Evolutionary conservation across 2,329 filamentous ascomycete genomes (phyloP), one percentile per base, ranked within the genome.

Genomic region (Venturia nashicola): DNA sequence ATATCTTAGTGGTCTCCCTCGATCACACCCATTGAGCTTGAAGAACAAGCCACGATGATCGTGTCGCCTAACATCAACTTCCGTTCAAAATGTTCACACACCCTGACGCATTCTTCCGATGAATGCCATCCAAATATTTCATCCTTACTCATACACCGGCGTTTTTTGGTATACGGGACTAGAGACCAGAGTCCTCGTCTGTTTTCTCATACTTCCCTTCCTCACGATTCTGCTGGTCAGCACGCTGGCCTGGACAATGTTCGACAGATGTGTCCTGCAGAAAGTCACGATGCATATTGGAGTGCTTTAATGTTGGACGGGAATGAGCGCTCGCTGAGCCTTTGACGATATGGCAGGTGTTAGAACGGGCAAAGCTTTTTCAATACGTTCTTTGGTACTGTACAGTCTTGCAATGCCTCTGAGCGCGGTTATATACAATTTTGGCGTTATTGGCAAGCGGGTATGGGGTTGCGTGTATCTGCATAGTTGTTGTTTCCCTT

Each of bases 1-100:
- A 18, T 66, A 67, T 46, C 60, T 67, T 32, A 55, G 44, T 14
- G 32, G 12, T 20, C 59, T 65, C n/a, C 62, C 62, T 32, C 27
- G 27, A 39, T 60, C 55, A 48, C 54, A 64, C 34, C 62, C 62
- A 43, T 55, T 64, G 23, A 59, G 43, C 55, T 46, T 61, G 32
- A 64, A 61, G 40, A 63, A 63, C 61, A 46, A 39, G 34, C 46
- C 43, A 20, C 61, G 61, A 48, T 63, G 39, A 63, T 3, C 36
- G 59, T 32, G 57, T 20, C 36, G 34, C 55, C 9, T 7, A 27
- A 14, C 48, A 27, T 32, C 12, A 54, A 12, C 23, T 20, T n/a
- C 27, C 51, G 27, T 57, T 32, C 14, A 6, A 57, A 55, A 36
- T 11, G 18, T 57, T 32, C 11, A n/a, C 51, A 55, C 32, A 36